These are phyloP conservation scores for Backusella luteola DNA, from an alignment of 192 early-diverging fungal genomes.

Conservation along the genomic window DNA sequence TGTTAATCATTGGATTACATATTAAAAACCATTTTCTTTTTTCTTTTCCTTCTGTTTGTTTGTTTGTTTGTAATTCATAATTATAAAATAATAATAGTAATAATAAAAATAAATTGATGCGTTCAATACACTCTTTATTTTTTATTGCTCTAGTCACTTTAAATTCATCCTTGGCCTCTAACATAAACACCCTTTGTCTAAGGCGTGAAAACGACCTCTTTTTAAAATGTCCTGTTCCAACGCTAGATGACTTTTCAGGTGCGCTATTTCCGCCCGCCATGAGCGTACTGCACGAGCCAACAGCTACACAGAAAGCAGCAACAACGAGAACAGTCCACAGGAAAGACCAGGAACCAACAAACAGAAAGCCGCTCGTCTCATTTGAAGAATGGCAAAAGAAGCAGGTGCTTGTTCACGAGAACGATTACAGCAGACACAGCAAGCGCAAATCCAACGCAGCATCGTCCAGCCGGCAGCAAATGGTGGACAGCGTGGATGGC, in stretches of 20 bases:
- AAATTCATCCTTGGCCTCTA: background rate
- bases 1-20: background rate
- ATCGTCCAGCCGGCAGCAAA: conserved; percentile 6
- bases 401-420: conserved; percentile 19
- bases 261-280: background rate
- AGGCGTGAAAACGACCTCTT: background rate
- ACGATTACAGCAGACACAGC: conserved; percentile 1
- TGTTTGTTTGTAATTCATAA: background rate
- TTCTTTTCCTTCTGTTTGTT: background rate
- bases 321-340: background rate
- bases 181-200: background rate
- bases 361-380: conserved; percentile 16
- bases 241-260: background rate
- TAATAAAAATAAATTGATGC: background rate
- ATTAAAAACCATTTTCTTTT: background rate
- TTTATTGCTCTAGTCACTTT: conserved; percentile 3
- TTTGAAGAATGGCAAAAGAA: conserved; percentile 42
- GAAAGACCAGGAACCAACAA: background rate
- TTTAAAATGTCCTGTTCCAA: conserved; percentile 2
- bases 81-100: background rate
- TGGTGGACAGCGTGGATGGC: conserved; percentile 39
- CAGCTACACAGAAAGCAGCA: background rate
- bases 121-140: conserved; percentile 6
- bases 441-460: background rate
- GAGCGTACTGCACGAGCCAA: background rate